phyloP scores from a whole-genome alignment of 2,329 filamentous ascomycete genomes.

The Aspergillus hiratsukae region DNA sequence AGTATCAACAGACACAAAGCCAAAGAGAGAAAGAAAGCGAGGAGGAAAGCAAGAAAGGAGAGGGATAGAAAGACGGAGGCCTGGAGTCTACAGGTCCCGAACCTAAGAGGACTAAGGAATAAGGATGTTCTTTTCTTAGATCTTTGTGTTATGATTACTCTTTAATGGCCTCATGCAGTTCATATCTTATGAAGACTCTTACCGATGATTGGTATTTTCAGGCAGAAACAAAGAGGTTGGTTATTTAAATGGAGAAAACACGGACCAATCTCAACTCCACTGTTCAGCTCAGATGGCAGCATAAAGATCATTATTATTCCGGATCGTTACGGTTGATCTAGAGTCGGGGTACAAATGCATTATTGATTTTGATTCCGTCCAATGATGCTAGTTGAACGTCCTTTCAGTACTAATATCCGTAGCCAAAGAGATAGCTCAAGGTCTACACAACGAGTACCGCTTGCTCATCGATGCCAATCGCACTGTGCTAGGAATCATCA shows the following conservation, averaged over 20 bases:
- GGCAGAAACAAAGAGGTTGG: constrained; percentile 1
- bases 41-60: background rate
- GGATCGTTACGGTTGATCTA: background rate
- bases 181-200: background rate
- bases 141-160: constrained; percentile 4
- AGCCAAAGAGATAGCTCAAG: too few species aligned
- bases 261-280: constrained; percentile 2
- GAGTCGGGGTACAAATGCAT: background rate
- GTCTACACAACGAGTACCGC: background rate
- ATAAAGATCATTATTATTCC: background rate
- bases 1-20: constrained; percentile 2
- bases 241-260: background rate
- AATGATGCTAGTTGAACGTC: too few species aligned
- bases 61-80: constrained; percentile 1
- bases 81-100: background rate
- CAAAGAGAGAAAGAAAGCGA: constrained; percentile 1
- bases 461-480: background rate
- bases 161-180: background rate
- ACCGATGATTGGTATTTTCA: background rate
- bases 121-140: background rate
- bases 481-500: background rate
- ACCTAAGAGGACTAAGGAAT: background rate
- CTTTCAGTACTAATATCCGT: background rate
- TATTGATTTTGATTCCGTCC: background rate
- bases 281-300: constrained; percentile 1